Percentiles rank a stretch among this genome's conserved stretches.
Evolutionary conservation across 2,329 filamentous ascomycete species (phyloP).

Genomic region (Pleurostoma richardsiae): DNA sequence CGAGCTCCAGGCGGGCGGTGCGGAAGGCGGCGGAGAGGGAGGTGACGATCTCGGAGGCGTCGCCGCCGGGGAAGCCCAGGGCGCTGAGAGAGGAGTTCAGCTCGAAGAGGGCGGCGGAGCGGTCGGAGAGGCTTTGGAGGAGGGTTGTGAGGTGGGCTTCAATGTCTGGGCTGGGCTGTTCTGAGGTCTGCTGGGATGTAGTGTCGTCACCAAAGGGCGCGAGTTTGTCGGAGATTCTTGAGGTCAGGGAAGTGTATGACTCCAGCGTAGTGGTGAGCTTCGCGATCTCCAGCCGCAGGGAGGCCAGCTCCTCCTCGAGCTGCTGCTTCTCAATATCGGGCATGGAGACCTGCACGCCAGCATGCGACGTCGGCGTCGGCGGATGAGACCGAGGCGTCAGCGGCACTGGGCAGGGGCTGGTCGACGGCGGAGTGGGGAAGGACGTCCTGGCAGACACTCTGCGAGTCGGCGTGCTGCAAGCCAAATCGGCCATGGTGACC

Average conservation of each 20-base stretch:
- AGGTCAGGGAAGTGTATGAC: constrained; percentile 36
- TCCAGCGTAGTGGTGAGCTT: constrained; percentile 43
- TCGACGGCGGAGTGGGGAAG: constrained; percentile 51
- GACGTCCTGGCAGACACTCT: constrained; percentile 29
- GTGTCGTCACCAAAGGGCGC: constrained; percentile 16
- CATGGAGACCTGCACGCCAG: constrained; percentile 33
- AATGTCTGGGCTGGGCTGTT: constrained; percentile 20
- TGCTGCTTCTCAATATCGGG: constrained; percentile 35
- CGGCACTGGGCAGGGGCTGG: constrained; percentile 35
- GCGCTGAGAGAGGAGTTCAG: constrained; percentile 38
- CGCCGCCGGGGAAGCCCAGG: constrained; percentile 46
- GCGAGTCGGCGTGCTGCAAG: constrained; percentile 45
- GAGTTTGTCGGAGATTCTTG: constrained; percentile 30
- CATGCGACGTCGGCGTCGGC: constrained; percentile 21
- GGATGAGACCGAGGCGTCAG: constrained; percentile 30
- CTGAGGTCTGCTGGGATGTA: background rate
- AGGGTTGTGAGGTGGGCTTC: constrained; percentile 37
- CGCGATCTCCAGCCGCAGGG: constrained; percentile 40
- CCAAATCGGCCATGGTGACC: constrained; percentile 43
- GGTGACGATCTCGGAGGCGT: constrained; percentile 42
- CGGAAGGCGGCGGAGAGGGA: constrained; percentile 47
- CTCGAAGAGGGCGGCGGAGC: constrained; percentile 38
- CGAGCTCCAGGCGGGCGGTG: constrained; percentile 53
- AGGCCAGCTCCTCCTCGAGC: constrained; percentile 41
- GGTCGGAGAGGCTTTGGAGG: constrained; percentile 40